Evolutionary conservation across 1,284 basidiomycete genomes (phyloP).

Genomic region (Malassezia obtusa): DNA sequence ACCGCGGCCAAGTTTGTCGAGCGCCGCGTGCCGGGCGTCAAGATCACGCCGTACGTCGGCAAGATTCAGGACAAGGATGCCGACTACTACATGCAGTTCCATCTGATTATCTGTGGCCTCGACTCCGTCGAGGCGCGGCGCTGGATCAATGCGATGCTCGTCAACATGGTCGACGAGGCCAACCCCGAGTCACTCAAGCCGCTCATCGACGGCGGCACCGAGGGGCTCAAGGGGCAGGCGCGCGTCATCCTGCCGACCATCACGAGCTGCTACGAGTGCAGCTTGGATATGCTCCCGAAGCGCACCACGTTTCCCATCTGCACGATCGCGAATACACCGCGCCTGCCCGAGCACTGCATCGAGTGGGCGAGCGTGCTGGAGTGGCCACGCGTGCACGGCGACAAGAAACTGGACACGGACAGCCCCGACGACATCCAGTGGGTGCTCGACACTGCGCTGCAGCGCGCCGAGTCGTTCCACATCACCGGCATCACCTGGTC

Average conservation of each 20-base stretch:
- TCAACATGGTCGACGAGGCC: slow-evolving; percentile 71
- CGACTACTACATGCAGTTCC: slow-evolving; percentile 93
- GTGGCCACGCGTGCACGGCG: slow-evolving; percentile 68
- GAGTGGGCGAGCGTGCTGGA: slow-evolving; percentile 99
- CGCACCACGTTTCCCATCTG: slow-evolving; percentile 96
- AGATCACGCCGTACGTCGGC: slow-evolving; percentile 81
- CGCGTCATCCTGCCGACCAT: slow-evolving; percentile 91
- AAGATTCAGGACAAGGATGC: slow-evolving; percentile 97
- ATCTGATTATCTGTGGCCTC: slow-evolving; percentile 92
- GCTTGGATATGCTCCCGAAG: slow-evolving; percentile 94
- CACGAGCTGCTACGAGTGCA: slow-evolving; percentile 95
- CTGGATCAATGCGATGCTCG: slow-evolving; percentile 97
- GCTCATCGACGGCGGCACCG: slow-evolving; percentile 97
- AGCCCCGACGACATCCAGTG: slow-evolving; percentile 93
- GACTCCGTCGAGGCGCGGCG: slow-evolving; percentile 75
- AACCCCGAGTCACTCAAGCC: slow-evolving; percentile 88
- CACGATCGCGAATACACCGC: slow-evolving; percentile 96
- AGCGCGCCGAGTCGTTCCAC: slow-evolving; percentile 75
- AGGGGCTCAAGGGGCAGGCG: slow-evolving; percentile 99
- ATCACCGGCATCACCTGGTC: slow-evolving; percentile 98
- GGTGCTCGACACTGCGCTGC: slow-evolving; percentile 67
- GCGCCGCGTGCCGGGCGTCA: slow-evolving; percentile 83
- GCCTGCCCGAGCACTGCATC: slow-evolving; percentile 96
- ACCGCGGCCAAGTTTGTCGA: slow-evolving; percentile 76
- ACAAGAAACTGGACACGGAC: slow-evolving; percentile 54